Evolutionary conservation across 177 flowering plant species (phyloP).

Genomic region (Tripterygium wilfordii): DNA sequence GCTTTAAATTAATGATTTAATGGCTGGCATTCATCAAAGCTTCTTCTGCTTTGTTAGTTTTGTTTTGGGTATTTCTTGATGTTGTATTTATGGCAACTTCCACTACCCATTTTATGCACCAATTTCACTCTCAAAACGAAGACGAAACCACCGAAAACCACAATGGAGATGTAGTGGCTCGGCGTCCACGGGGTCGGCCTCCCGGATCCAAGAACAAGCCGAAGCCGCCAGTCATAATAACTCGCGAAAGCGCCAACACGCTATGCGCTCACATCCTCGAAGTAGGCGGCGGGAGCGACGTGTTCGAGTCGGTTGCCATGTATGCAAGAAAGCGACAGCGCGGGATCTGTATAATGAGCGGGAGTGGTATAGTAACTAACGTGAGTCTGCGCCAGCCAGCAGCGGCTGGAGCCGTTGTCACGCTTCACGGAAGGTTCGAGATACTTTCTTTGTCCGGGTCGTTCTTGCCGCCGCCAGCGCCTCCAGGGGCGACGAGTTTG

Average conservation of each 20-base stretch:
- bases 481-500: conserved; percentile 69
- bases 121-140: too few species aligned
- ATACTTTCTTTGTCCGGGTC: conserved; percentile 73
- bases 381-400: conserved; percentile 71
- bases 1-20: too few species aligned
- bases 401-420: conserved; percentile 52
- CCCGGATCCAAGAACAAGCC: too few species aligned
- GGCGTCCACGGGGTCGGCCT: conserved; percentile 65
- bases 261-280: conserved; percentile 76
- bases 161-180: conserved; percentile 35
- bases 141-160: too few species aligned
- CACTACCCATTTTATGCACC: too few species aligned
- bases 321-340: conserved; percentile 72
- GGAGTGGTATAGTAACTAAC: conserved; percentile 71
- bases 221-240: conserved; percentile 81
- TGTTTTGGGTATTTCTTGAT: too few species aligned
- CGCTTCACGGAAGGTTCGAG: conserved; percentile 75
- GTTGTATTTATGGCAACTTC: too few species aligned
- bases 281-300: conserved; percentile 60
- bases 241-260: too few species aligned
- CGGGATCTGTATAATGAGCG: conserved; percentile 69
- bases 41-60: too few species aligned
- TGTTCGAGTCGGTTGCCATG: conserved; percentile 57
- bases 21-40: too few species aligned
- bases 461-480: conserved; percentile 73